phyloP scores from a whole-genome alignment of 2,329 filamentous ascomycete genomes.

The Botrytis medusae region DNA sequence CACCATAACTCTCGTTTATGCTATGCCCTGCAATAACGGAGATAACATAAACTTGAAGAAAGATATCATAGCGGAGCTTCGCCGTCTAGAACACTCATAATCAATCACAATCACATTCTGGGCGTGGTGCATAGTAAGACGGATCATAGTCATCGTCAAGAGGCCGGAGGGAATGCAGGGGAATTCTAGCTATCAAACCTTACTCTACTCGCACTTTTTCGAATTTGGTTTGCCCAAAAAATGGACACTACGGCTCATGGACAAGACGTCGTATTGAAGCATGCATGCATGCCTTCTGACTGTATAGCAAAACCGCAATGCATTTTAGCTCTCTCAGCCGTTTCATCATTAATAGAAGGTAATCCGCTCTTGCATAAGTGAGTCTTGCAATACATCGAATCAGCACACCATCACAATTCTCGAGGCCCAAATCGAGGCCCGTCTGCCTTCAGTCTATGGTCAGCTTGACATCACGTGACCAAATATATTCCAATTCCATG shows the following conservation, averaged over 20 bases:
- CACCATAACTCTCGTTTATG: background rate
- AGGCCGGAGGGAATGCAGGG: background rate
- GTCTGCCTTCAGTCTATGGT: slow-evolving; percentile 12
- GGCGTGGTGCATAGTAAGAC: slow-evolving; percentile 17
- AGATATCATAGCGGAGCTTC: slow-evolving; percentile 12
- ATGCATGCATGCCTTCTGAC: slow-evolving; percentile 1
- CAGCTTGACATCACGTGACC: slow-evolving; percentile 17
- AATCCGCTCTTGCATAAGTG: background rate
- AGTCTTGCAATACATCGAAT: slow-evolving; percentile 7
- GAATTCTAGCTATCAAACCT: background rate
- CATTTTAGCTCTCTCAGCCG: slow-evolving; percentile 1
- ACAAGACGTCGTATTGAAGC: background rate
- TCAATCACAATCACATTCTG: slow-evolving; percentile 17
- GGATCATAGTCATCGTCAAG: background rate
- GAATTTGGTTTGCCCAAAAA: background rate
- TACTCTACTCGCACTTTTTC: background rate
- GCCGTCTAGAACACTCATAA: slow-evolving; percentile 6
- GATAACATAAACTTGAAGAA: slow-evolving; percentile 12
- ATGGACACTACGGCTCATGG: background rate
- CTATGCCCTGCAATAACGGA: slow-evolving; percentile 5
- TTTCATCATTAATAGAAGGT: slow-evolving; percentile 4
- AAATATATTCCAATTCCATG: background rate
- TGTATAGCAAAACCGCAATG: background rate
- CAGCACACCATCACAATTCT: slow-evolving; percentile 10
- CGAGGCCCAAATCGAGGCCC: slow-evolving; percentile 22